Evolutionary conservation across 2,329 filamentous ascomycete species (phyloP).

Genomic region (Apiospora koreana): DNA sequence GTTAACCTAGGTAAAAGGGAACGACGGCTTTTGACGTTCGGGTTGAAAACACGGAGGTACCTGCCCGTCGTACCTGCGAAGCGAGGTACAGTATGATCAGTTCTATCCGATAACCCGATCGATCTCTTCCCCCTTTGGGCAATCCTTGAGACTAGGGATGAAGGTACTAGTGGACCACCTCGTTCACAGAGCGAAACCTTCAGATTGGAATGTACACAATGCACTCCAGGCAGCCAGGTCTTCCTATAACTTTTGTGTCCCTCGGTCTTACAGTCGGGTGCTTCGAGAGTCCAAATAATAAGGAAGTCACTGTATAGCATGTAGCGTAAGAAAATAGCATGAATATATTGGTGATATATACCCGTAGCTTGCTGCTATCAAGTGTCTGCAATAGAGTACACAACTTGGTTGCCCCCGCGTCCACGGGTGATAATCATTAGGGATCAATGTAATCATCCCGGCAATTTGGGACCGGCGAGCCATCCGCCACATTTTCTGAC

Average conservation of each 20-base stretch:
- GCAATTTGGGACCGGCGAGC: slow-evolving; percentile 1
- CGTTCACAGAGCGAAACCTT: background rate
- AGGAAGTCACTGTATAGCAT: no score
- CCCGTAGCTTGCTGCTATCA: no score
- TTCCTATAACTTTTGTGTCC: no score
- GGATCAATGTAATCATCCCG: background rate
- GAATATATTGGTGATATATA: background rate
- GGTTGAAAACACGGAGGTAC: background rate
- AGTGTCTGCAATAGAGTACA: background rate
- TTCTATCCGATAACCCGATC: background rate
- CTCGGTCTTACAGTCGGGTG: no score
- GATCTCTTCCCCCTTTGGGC: background rate
- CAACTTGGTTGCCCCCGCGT: background rate
- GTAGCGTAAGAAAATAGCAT: no score
- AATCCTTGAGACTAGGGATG: background rate
- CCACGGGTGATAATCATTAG: background rate
- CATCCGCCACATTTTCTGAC: slow-evolving; percentile 3
- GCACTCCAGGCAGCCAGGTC: no score
- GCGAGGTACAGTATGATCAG: background rate
- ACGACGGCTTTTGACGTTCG: background rate
- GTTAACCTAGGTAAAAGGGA: background rate
- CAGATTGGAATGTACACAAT: no score
- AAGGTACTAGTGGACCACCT: background rate
- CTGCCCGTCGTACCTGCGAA: background rate
- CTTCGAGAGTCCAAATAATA: no score